Conservation (phyloP, 306 rosid species). For the Trifolium repens region DNA sequence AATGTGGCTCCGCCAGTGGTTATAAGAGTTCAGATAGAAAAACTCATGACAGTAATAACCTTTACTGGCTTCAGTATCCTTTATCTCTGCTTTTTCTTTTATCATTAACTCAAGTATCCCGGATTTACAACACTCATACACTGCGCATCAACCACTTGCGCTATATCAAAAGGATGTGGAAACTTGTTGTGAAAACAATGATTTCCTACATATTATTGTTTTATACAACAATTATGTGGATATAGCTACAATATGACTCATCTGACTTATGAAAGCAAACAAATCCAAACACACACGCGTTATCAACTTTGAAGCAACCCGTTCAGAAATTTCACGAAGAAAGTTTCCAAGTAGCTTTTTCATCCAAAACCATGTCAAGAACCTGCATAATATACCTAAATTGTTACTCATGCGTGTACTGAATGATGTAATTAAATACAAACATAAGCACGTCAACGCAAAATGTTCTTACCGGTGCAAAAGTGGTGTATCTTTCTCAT, state of each 20-base stretch:
- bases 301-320: background rate
- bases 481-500: conserved; percentile 11
- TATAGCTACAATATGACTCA: background rate
- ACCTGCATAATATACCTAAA: background rate
- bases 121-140: background rate
- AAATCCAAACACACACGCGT: background rate
- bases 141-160: background rate
- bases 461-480: conserved; percentile 33
- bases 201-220: background rate
- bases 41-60: background rate
- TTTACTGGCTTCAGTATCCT: background rate
- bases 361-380: conserved; percentile 11
- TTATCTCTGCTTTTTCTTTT: background rate
- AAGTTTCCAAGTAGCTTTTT: background rate
- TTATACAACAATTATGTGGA: background rate
- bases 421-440: background rate
- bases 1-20: no score
- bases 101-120: background rate
- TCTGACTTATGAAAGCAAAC: background rate
- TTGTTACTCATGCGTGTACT: background rate
- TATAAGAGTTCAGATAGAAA: background rate
- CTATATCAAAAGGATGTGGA: background rate
- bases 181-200: background rate
- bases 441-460: background rate
- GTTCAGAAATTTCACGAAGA: background rate